phyloP scores from a whole-genome alignment of 2,329 filamentous ascomycete species.

The Scedosporium dehoogii region DNA sequence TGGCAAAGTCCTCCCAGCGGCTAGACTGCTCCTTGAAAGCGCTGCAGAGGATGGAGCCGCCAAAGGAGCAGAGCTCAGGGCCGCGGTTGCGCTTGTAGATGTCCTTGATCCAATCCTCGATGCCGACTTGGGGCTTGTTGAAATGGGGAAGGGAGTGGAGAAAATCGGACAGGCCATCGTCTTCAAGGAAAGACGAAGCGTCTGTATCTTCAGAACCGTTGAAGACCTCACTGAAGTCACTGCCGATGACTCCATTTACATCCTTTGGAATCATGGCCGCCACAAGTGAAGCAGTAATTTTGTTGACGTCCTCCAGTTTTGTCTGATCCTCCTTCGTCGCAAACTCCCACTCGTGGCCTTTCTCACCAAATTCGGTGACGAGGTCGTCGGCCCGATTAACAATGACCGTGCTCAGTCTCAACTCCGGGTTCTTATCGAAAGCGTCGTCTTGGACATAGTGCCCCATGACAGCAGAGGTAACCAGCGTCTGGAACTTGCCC shows the following conservation, averaged over 20 bases:
- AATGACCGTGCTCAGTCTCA: conserved; percentile 14
- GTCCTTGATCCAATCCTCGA: conserved; percentile 14
- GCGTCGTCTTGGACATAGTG: conserved; percentile 9
- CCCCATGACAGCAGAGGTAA: conserved; percentile 7
- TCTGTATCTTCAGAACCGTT: background rate
- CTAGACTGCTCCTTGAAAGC: conserved; percentile 19
- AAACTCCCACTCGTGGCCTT: conserved; percentile 13
- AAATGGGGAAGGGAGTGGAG: conserved; percentile 1
- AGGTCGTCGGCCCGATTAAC: conserved; percentile 13
- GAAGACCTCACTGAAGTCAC: background rate
- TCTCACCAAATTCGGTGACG: background rate
- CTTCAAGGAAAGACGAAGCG: background rate
- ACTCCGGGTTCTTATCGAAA: conserved; percentile 8
- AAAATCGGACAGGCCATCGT: conserved; percentile 7
- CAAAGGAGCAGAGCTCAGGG: conserved; percentile 15
- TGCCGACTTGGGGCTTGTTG: conserved; percentile 5
- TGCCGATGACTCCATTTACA: no score
- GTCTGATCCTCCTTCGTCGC: background rate
- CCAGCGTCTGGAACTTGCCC: conserved; percentile 12
- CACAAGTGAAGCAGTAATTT: background rate
- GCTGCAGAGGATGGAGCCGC: conserved; percentile 11
- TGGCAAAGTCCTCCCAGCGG: conserved; percentile 19
- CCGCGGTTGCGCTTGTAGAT: conserved; percentile 16
- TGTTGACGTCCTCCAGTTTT: background rate
- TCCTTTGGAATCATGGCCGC: no score